Base-by-base conservation (phyloP, 2,329 filamentous ascomycete species). In the Apiospora pterosperma region DNA sequence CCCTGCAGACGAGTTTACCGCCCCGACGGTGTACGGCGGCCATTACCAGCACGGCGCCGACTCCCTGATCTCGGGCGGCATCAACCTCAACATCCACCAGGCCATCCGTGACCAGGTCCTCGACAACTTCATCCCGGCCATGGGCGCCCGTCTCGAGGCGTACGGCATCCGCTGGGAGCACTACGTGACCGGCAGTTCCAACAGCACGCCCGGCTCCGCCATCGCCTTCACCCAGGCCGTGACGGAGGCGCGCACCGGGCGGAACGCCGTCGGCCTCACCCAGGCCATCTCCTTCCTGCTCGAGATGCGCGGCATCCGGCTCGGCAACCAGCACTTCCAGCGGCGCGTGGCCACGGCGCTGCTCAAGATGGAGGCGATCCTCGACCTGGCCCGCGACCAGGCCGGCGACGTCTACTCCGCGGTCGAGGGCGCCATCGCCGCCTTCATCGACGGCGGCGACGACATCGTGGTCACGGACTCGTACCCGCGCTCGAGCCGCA, bases 101-200 rank as follows among this genome's bases (percentile, higher is more conserved):
- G 71, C 71, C n/a, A 71, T 74, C 39, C 70, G 71, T 48, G 70
- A 75, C 34, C 69, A 72, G 19, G 71, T 71, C 3, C 70, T 73
- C 63, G 39, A 62, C 8, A 68, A 72, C 19, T 74, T 76, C 63
- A 72, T 71, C 21, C 63, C 69, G 0, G 70, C 69, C 5, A 70
- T 76, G 11, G 74, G 71, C 8, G 63, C 65, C 10, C 63, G 69
- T 16, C 64, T 76, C 1, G 71, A 72, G 55, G 63, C 63, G 16
- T 67, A 69, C n/a, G 72, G 74, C 14, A 68, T 76, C 36, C 68
- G 74, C 28, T 76, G 73, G 75, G 74, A 76, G 16, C 70, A 73
- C 7, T 77, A 77, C 36, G 74, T 74, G 23, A 76, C 74, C 5
- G 69, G 72, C 3, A 52, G 63, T 10, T 63, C 23, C 1, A 63